Evolutionary conservation across 2,329 filamentous ascomycete genomes (phyloP), one percentile per base, ranked within the genome.

Genomic region (Helotiales sp.): DNA sequence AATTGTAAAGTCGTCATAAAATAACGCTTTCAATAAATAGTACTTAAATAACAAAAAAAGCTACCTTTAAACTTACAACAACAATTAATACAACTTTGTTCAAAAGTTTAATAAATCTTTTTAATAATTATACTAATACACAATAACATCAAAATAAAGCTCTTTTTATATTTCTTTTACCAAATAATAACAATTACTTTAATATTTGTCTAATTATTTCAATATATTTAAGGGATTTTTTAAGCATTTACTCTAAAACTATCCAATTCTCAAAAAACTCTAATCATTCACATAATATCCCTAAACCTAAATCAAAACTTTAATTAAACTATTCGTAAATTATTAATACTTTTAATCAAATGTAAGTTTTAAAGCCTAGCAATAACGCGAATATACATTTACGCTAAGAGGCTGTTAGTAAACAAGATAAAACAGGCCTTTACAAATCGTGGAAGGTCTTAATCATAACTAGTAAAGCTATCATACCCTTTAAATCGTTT

Each of bases 311-410:
- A 40, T 8, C 7, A 15, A 40, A 40, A 8, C 34, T 40, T 40
- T 40, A 7, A 15, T 15, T 40, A 40, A 15, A 40, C 34, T 40
- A 40, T 15, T 40, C 34, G 34, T 15, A 40, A 15, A 15, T 40
- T 15, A 40, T 15, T 15, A 15, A 15, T 7, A 40, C 34, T 7
- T 15, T 40, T 40, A 40, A 15, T 40, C 34, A 40, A 15, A 40
- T 40, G 34, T 15, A 40, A 15, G 34, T 40, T 7, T 40, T 15
- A 40, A 40, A 40, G 34, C 34, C 34, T 40, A 15, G 34, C 34
- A 15, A 15, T 15, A 15, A 40, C 15, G 34, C 43, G 52, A 66
- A 63, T 59, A 20, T 66, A 28, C 49, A 24, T 43, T 40, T 66
- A 15, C n/a, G 49, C 24, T 64, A 17, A 24, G 40, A 64, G 28